Base-by-base conservation (phyloP, 176 grass and related monocot species). In the Saccharum officinarum region DNA sequence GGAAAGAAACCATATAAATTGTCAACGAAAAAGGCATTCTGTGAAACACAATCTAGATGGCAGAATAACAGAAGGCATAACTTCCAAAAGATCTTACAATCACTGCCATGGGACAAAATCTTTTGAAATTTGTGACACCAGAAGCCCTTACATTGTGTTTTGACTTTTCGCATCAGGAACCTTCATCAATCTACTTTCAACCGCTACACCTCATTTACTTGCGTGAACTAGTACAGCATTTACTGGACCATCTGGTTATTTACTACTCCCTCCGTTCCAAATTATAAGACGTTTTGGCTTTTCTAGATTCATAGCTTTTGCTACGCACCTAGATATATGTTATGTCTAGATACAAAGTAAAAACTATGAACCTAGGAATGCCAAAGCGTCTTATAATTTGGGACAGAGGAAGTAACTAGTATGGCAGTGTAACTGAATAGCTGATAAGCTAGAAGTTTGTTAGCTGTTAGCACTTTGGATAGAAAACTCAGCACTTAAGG, bases 401-500 rank as follows among this genome's bases (percentile, higher is more conserved):
- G 28, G 28, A 28, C 28, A 28, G 28, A 28, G 28, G 28, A 28
- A 28, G 28, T 28, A 65, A 61, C 38, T 39, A 80, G 67, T 39
- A 68, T 39, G 46, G 47, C 82, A 85, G 77, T 61, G 57, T 18
- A 52, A 66, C 40, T 54, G 39, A 74, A 60, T 46, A 52, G 25
- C 71, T 66, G n/a, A 75, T 85, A 61, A 89, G 38, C 30, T 89
- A 75, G 28, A 38, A 60, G 30, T 85, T 69, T 75, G 77, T 85
- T 75, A 83, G 73, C 37, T 61, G 80, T 90, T 83, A 90, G 84
- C 47, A 83, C 46, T 66, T 42, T 6, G 45, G 80, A 74, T 65
- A 78, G 61, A 68, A 83, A 67, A 47, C 71, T 68, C 54, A 79
- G 22, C 36, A 47, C 22, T 40, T 39, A 15, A 77, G 71, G 44